Percentiles rank a stretch among this genome's conserved stretches.
These are phyloP conservation scores for Neurospora sp. DNA, from an alignment of 2,329 filamentous ascomycete genomes.

Conservation along the genomic window DNA sequence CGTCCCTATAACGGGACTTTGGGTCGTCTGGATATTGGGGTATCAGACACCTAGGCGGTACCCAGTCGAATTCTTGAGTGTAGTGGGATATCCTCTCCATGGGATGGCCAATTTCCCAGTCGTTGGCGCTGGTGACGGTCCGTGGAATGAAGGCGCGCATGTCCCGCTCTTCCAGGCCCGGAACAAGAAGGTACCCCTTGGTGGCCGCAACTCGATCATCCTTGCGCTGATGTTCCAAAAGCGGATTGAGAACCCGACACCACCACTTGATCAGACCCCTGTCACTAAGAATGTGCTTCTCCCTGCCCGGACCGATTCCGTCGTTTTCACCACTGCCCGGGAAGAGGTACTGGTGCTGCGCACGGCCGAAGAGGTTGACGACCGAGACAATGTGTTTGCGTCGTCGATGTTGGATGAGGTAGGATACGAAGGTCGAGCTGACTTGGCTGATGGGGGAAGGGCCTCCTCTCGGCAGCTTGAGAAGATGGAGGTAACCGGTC, in stretches of 20 bases:
- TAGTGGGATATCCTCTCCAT: conserved; percentile 57
- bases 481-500: conserved; percentile 69
- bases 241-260: conserved; percentile 76
- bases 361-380: conserved; percentile 82
- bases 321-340: conserved; percentile 79
- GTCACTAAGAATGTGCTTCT: conserved; percentile 87
- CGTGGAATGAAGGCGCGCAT: conserved; percentile 69
- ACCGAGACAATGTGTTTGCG: conserved; percentile 59
- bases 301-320: conserved; percentile 22
- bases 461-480: conserved; percentile 51
- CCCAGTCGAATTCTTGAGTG: conserved; percentile 43
- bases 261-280: conserved; percentile 89
- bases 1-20: conserved; percentile 79
- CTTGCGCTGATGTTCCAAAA: conserved; percentile 44
- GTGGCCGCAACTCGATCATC: conserved; percentile 33
- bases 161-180: conserved; percentile 75
- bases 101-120: conserved; percentile 63
- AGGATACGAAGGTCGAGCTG: conserved; percentile 64
- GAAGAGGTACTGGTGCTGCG: conserved; percentile 91
- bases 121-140: conserved; percentile 35
- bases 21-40: conserved; percentile 93
- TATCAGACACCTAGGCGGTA: conserved; percentile 74
- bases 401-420: conserved; percentile 59
- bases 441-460: conserved; percentile 67
- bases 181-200: conserved; percentile 76